Base-by-base conservation (phyloP, 1,139 yeast genomes). In the Martiniozyma asiatica region DNA sequence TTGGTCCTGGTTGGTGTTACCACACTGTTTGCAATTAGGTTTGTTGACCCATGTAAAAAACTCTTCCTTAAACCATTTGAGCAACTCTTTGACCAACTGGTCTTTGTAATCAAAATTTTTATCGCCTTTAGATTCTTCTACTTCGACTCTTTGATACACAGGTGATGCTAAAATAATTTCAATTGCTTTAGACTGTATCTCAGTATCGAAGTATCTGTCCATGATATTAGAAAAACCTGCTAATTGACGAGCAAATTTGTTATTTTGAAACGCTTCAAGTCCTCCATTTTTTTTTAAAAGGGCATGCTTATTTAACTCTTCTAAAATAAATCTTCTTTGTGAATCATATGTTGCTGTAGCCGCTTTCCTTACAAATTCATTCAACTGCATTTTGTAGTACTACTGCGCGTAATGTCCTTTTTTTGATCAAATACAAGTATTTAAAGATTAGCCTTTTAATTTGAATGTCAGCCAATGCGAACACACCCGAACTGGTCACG, bases 31-130 rank as follows among this genome's bases (percentile, higher is more conserved):
- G 46, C 95, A 85, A 7, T 58, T 48, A 0, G 93, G 87, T 25
- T 65, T 64, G 44, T 78, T 77, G 10, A 82, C 75, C 97, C 97
- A 87, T 22, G 57, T 60, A 56, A 89, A 87, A 56, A 82, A 85
- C 27, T 70, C 75, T 29, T 75, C 60, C 44, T 84, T 85, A 57
- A 78, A 87, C 72, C 92, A 87, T 26, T 63, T 55, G 22, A 87
- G 59, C 13, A 81, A 52, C 41, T 75, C 89, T 38, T 63, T 60
- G 1, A 85, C 87, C 7, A 87, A 45, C 25, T 65, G 60, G 48
- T 87, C 97, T 33, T 78, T 75, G 43, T 76, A 71, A 8, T 71
- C 71, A 40, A 57, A 60, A 13, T 26, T 35, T 3, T 30, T 24
- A 6, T 25, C 22, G 4, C 53, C 54, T 26, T 54, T 50, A 8